Evolutionary conservation across 805 yeast genomes (phyloP), one percentile per base, ranked within the genome.

Genomic region (Lipomyces starkeyi): DNA sequence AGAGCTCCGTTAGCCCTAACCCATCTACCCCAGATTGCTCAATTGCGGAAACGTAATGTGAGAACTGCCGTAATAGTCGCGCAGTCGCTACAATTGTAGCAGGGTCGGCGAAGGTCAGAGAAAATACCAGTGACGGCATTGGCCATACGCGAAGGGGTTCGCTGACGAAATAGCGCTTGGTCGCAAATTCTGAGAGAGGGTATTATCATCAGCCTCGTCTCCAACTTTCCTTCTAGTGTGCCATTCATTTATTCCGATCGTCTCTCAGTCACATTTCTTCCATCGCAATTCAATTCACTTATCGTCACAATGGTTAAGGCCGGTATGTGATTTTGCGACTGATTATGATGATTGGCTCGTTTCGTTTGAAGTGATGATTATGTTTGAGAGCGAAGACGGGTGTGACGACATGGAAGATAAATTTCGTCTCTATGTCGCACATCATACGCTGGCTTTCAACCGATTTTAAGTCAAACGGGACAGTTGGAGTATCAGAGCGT

Each of bases 221-320:
- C 40, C 40, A 13, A 5, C 49, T 43, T 17, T 5, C 22, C 22
- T n/a, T 8, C 11, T 37, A 14, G 2, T 4, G 17, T 13, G 13
- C 43, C 17, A 13, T 37, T 9, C 43, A 13, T 13, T 43, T 17
- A 43, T 7, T 17, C 49, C 49, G 22, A 43, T 17, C 49, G 11
- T 43, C 20, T n/a, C 49, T n/a, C 49, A 43, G 11, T 43, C 49
- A 35, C 27, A 34, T 40, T 27, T n/a, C 3, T 17, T 25, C 17
- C 61, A 22, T 29, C 43, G 20, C 43, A 56, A 27, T 27, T 56
- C 61, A 22, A n/a, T 22, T 35, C 61, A 29, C 37, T 49, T 29
- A 9, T 47, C 53, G 29, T 71, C 69, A 83, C 76, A 78, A 86
- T 86, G 88, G 88, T 86, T 73, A 86, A 86, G 81, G 89, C 89